These are phyloP conservation scores for Cyclotella kingstonii DNA, from an alignment of 108 stramenopile genomes.

Conservation along the genomic window DNA sequence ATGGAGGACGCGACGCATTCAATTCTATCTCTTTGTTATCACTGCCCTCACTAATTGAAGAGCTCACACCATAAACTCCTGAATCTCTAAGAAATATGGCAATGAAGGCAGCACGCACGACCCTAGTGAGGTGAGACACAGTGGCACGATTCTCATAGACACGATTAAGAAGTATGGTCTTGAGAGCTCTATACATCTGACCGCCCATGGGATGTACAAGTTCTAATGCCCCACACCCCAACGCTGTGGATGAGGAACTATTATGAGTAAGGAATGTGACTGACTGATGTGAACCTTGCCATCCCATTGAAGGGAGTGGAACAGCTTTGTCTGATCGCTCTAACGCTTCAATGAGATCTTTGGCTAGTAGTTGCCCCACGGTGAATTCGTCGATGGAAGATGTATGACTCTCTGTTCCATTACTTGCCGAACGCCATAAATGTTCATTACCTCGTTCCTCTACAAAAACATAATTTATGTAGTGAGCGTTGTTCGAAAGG, in stretches of 20 bases:
- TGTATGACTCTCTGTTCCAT: conserved; percentile 88
- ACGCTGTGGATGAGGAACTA: conserved; percentile 65
- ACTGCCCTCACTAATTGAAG: conserved; percentile 28
- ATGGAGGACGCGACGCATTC: conserved; percentile 49
- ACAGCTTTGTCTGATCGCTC: conserved; percentile 66
- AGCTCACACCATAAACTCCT: conserved; percentile 55
- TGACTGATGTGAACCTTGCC: conserved; percentile 80
- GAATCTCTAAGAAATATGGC: conserved; percentile 72
- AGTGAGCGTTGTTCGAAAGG: not conserved
- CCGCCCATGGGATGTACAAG: conserved; percentile 82
- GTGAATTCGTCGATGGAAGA: conserved; percentile 77
- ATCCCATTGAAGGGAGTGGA: conserved; percentile 76
- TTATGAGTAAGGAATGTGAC: conserved; percentile 76
- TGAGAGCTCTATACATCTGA: conserved; percentile 70
- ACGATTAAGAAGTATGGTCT: conserved; percentile 57
- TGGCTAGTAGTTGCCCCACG: conserved; percentile 66
- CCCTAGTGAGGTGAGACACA: conserved; percentile 69
- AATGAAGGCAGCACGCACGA: conserved; percentile 77
- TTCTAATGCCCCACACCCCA: conserved; percentile 87
- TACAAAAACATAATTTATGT: conserved; percentile 5
- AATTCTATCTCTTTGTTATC: conserved; percentile 13
- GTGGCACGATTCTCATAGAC: conserved; percentile 74
- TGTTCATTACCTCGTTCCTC: conserved; percentile 86
- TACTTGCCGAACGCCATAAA: conserved; percentile 78
- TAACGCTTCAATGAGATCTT: conserved; percentile 66